phyloP scores from a whole-genome alignment of 139 green algal species.

The Volvox africanus region DNA sequence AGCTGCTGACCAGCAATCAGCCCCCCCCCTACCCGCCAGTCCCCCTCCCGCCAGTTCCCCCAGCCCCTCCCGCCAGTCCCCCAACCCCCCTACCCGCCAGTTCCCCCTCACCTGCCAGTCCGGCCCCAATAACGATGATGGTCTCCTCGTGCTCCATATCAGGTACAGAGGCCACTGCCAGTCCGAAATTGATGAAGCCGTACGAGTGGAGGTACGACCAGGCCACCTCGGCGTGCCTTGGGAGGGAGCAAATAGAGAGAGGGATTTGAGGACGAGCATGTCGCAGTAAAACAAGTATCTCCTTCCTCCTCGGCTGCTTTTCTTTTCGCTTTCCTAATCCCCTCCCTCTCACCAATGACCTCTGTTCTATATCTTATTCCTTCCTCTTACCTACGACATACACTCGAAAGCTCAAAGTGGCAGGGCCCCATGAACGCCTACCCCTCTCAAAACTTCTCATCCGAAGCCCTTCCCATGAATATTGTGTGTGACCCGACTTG shows the following conservation, averaged over 20 bases:
- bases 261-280: not conserved
- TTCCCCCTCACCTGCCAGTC: slow-evolving; percentile 75
- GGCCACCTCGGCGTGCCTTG: slow-evolving; percentile 55
- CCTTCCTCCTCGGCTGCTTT: too few relatives aligned
- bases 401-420: too few relatives aligned
- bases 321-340: too few relatives aligned
- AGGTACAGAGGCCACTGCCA: slow-evolving; percentile 59
- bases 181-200: slow-evolving; percentile 95
- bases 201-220: slow-evolving; percentile 77
- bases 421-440: too few relatives aligned
- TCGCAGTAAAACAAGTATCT: not conserved
- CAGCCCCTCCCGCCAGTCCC: not conserved
- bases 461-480: too few relatives aligned
- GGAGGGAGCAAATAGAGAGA: not conserved
- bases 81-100: not conserved
- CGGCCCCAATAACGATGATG: slow-evolving; percentile 93
- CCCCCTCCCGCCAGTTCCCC: not conserved
- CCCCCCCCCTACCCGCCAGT: too few relatives aligned
- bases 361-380: too few relatives aligned
- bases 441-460: too few relatives aligned
- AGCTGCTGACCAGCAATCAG: too few relatives aligned
- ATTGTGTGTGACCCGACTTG: too few relatives aligned
- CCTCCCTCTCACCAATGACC: too few relatives aligned
- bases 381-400: too few relatives aligned
- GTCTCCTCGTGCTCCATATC: slow-evolving; percentile 45